Conservation (phyloP, 2,329 filamentous ascomycete species). For the Ilyonectria robusta region DNA sequence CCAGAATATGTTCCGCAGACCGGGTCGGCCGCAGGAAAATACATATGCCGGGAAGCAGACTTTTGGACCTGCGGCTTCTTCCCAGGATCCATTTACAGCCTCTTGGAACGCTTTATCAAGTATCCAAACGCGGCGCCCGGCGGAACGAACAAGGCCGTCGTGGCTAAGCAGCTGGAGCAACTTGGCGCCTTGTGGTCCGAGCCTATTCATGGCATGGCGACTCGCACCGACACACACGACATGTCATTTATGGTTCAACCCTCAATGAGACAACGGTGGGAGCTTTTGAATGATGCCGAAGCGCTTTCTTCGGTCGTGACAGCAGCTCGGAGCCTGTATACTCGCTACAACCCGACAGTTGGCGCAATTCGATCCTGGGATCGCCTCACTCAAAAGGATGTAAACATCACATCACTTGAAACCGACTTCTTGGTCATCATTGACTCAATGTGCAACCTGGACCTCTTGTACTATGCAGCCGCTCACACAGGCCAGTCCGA, state of each 20-base stretch:
- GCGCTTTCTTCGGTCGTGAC: conserved; percentile 58
- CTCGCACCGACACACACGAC: conserved; percentile 66
- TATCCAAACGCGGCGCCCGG: conserved; percentile 47
- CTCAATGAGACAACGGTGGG: conserved; percentile 63
- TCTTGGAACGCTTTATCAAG: conserved; percentile 52
- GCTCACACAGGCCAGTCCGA: conserved; percentile 47
- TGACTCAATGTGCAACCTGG: conserved; percentile 59
- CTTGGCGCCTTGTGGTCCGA: conserved; percentile 52
- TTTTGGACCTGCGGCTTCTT: conserved; percentile 59
- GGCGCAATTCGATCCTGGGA: conserved; percentile 67
- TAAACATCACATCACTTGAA: conserved; percentile 49
- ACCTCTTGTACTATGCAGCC: conserved; percentile 55
- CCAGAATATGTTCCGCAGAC: conserved; percentile 43
- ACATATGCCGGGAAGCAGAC: conserved; percentile 39
- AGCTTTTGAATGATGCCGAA: conserved; percentile 56
- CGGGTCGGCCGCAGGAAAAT: conserved; percentile 34
- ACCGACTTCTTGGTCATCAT: conserved; percentile 59
- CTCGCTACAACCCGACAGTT: conserved; percentile 58
- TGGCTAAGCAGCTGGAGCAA: conserved; percentile 38
- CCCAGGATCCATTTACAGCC: conserved; percentile 53
- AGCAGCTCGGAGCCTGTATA: conserved; percentile 60
- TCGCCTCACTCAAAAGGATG: conserved; percentile 48
- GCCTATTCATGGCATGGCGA: conserved; percentile 50
- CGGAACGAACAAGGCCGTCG: conserved; percentile 10
- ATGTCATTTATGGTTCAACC: conserved; percentile 69